These are phyloP conservation scores for Davidsoniella neocaledoniae DNA, from an alignment of 2,329 filamentous ascomycete genomes.

Conservation along the genomic window DNA sequence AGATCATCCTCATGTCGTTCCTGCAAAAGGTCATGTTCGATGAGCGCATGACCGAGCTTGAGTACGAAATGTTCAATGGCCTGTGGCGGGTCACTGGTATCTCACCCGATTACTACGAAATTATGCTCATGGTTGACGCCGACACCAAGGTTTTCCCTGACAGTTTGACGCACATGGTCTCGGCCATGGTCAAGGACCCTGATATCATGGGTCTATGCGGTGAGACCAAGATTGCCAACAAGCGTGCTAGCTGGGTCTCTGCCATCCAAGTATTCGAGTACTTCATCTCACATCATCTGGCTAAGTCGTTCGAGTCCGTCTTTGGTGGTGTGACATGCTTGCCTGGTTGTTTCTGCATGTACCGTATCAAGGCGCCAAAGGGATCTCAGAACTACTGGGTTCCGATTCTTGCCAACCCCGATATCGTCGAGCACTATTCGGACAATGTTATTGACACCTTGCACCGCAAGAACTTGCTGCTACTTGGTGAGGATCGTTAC, in stretches of 20 bases:
- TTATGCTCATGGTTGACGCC: constrained; percentile 96
- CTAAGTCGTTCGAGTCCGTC: constrained; percentile 94
- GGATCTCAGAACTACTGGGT: constrained; percentile 99
- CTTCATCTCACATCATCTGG: constrained; percentile 94
- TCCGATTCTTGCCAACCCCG: constrained; percentile 91
- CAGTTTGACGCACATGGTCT: constrained; percentile 95
- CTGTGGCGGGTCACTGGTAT: constrained; percentile 98
- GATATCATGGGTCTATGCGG: constrained; percentile 98
- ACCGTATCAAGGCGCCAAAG: constrained; percentile 97
- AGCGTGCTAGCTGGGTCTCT: constrained; percentile 82
- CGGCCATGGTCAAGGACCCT: constrained; percentile 96
- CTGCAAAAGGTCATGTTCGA: constrained; percentile 99
- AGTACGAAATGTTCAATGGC: constrained; percentile 99
- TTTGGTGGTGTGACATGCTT: constrained; percentile 98
- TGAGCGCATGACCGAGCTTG: constrained; percentile 97
- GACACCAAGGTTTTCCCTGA: constrained; percentile 99
- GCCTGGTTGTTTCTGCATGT: constrained; percentile 99
- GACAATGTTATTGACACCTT: constrained; percentile 97
- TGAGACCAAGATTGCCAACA: constrained; percentile 99
- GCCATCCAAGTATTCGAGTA: constrained; percentile 99
- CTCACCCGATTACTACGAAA: constrained; percentile 93
- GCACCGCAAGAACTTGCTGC: constrained; percentile 89
- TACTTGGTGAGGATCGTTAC: constrained; percentile 88
- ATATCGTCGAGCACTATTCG: constrained; percentile 97
- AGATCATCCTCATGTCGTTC: constrained; percentile 99